Percentiles rank a stretch among this genome's conserved stretches.
Conservation (phyloP, 306 rosid genomes). For the Cicer bijugum region DNA sequence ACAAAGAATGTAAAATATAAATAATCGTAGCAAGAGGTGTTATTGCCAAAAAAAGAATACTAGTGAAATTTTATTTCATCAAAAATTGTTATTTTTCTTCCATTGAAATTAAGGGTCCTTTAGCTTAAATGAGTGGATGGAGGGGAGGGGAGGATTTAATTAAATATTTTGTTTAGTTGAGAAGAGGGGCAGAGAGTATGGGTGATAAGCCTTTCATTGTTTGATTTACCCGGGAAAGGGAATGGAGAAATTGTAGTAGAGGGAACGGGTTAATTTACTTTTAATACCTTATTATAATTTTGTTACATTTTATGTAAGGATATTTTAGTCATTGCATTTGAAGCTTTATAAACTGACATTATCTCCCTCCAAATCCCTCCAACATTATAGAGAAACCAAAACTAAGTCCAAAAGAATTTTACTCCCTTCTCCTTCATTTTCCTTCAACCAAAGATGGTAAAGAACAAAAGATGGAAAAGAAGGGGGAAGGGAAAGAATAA, state of each 20-base stretch:
- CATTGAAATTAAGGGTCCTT: neutral
- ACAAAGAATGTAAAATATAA: conserved; percentile 6
- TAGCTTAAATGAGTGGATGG: neutral
- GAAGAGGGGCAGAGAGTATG: neutral
- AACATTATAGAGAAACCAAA: neutral
- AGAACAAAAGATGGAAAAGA: neutral
- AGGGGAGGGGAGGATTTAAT: neutral
- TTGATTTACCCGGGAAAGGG: neutral
- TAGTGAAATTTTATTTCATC: neutral
- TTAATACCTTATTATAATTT: neutral
- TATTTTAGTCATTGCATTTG: neutral
- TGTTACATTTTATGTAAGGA: neutral
- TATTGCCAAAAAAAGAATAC: neutral
- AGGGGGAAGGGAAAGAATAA: neutral
- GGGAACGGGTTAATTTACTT: neutral
- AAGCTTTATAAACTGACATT: neutral
- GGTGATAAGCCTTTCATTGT: neutral
- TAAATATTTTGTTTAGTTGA: neutral
- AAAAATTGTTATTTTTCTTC: neutral
- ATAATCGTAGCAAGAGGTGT: conserved; percentile 6
- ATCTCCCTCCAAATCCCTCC: neutral
- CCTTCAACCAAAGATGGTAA: too few relatives aligned
- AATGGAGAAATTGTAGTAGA: neutral
- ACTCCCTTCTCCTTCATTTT: neutral
- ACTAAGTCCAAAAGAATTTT: neutral